Conservation (phyloP, 257 asterid genomes). For the Anisodus tanguticus region DNA sequence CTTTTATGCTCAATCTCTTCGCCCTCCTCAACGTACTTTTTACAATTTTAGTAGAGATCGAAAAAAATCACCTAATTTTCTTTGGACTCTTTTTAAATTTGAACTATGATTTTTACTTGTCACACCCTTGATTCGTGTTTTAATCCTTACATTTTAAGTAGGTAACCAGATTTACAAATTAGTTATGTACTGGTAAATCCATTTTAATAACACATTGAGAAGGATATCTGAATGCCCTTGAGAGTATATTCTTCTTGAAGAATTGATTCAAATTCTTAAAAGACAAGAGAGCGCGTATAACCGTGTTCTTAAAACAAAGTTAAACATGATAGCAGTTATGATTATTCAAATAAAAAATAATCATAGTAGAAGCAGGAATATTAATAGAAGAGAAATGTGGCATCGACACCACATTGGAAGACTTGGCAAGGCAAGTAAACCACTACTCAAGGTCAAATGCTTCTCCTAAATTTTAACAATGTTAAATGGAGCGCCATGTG, state of each 20-base stretch:
- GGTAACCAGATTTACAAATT: neutral
- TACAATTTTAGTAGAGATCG: no score
- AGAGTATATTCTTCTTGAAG: constrained; percentile 1
- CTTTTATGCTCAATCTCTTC: neutral
- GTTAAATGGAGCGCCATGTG: neutral
- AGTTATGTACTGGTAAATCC: neutral
- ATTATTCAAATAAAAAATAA: neutral
- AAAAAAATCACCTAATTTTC: no score
- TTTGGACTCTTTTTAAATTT: no score
- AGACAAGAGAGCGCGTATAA: neutral
- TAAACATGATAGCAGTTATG: neutral
- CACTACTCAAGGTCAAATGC: constrained; percentile 9
- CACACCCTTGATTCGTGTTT: neutral
- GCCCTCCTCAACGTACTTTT: neutral
- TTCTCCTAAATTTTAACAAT: no score
- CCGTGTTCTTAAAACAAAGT: neutral
- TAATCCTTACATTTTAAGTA: neutral
- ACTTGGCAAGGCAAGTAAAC: neutral
- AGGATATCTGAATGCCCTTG: neutral
- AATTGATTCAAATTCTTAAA: neutral
- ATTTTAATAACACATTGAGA: neutral
- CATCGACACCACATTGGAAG: neutral
- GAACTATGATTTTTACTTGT: no score
- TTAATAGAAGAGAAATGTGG: neutral
- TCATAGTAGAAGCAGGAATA: neutral